Base-by-base conservation (phyloP, 2,329 filamentous ascomycete genomes). In the Botrytis porri region DNA sequence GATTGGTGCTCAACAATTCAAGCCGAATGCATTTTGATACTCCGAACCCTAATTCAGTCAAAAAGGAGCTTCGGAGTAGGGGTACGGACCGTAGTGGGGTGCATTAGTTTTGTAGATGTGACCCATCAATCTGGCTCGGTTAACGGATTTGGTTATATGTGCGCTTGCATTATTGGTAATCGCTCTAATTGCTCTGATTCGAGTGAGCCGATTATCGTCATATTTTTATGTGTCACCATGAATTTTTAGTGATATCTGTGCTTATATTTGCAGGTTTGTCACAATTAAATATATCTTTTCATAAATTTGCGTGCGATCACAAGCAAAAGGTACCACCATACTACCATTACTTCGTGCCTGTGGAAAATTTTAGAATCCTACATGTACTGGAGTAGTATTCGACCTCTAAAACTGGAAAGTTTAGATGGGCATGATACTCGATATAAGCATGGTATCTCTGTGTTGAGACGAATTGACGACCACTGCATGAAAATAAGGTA, bases 1-100 rank as follows among this genome's bases (percentile, higher is more conserved):
- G 45, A 67, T 54, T 48, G 35, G 25, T 29, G 45, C 45, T 16
- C 64, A 54, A 54, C 25, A 39, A 66, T 66, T 14, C 14, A 51
- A 66, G 43, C 18, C 63, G 32, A 39, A 51, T 37, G 29, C 14
- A 54, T 35, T 16, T 39, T 2, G 32, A 25, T 12, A 67, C 45
- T 67, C 64, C 64, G 64, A 48, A 39, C 39, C 64, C 43, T 29
- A 12, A 67, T 54, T 16, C 25, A n/a, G 32, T 67, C 45, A 29
- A 67, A 54, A 67, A 54, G 64, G 64, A 67, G 45, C 45, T 67
- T 39, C 64, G 64, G 64, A 67, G 64, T 67, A 67, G 32, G 37
- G 35, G 22, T 45, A 20, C n/a, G 45, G 64, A 39, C 45, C 25
- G 16, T 54, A 54, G 64, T 66, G 45, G 64, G 45, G 64, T 54